Evolutionary conservation across 2,329 filamentous ascomycete genomes (phyloP), one percentile per base, ranked within the genome.

Genomic region (Cercospora beticola): DNA sequence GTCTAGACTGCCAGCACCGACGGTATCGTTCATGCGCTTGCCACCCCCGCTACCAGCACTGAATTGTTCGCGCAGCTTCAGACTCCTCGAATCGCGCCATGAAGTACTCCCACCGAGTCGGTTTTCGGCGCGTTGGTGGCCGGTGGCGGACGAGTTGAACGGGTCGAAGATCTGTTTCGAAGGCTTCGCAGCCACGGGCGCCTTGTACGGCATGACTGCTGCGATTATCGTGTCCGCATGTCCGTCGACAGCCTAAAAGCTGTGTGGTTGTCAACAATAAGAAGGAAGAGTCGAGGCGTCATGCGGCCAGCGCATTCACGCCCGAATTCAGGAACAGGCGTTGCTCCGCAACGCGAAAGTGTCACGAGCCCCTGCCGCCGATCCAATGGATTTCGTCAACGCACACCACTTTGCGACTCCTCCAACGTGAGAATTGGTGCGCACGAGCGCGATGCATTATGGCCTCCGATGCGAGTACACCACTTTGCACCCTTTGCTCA

Each of bases 91-190:
- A 62, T 88, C 84, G 26, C 92, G 88, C 92, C 93, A 96, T 76
- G 87, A 85, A 72, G 82, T 88, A 73, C 84, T 86, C 26, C 86
- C 86, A 1, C 87, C 86, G 1, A 90, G 84, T 3, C 83, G 81
- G 68, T 88, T 89, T 68, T 94, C 91, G 52, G 91, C 88, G 49
- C 88, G 86, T 80, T 97, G 93, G 78, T 97, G 92, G 76, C 87
- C 89, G 75, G 88, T 92, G 80, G 97, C 93, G 70, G 92, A 94
- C 75, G 93, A 97, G 78, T 94, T 97, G 94, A 94, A 97, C 80
- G 97, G 90, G 61, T 76, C 75, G 70, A 76, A 76, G 54, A 76
- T 75, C 46, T 69, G 64, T 40, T 70, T 74, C 33, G 66, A 70
- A 2, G 75, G 74, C 62, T 76, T 76, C 26, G 75, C 75, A n/a